phyloP scores from a whole-genome alignment of 2,329 filamentous ascomycete genomes.

The Aspergillus aculeatinus region DNA sequence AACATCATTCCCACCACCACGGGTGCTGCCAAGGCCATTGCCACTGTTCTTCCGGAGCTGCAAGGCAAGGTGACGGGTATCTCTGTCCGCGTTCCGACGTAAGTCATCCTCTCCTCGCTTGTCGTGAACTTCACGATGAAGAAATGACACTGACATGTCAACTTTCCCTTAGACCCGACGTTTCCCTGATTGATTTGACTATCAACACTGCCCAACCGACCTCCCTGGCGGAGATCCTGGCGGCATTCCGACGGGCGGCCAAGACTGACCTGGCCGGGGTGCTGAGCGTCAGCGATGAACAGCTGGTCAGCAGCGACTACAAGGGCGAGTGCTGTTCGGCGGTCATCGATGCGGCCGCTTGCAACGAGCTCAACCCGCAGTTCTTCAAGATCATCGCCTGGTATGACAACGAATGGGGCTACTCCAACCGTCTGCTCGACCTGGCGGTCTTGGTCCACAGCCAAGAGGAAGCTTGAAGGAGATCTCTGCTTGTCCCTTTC shows the following conservation, averaged over 20 bases:
- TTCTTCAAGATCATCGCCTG: conserved; percentile 92
- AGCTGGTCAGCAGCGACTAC: conserved; percentile 82
- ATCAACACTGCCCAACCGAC: conserved; percentile 78
- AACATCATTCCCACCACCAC: conserved; percentile 96
- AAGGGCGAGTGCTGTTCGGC: conserved; percentile 83
- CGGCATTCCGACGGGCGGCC: conserved; percentile 41
- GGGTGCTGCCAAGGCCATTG: conserved; percentile 92
- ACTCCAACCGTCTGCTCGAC: conserved; percentile 82
- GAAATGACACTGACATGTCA: not conserved
- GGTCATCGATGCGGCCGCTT: conserved; percentile 93
- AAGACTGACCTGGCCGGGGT: conserved; percentile 57
- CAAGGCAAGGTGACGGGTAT: conserved; percentile 97
- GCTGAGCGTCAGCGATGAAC: conserved; percentile 84
- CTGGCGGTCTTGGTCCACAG: conserved; percentile 42
- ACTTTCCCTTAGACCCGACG: conserved; percentile 60
- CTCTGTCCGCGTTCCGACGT: conserved; percentile 89
- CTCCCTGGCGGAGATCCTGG: conserved; percentile 26
- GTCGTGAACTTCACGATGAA: not conserved
- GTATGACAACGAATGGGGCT: conserved; percentile 97
- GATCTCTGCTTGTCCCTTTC: not conserved
- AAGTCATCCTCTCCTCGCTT: conserved; percentile 4
- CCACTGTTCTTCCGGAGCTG: conserved; percentile 88
- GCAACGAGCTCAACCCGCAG: conserved; percentile 80
- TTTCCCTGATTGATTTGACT: conserved; percentile 91
- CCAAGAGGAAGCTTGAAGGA: not conserved